Conservation (phyloP, 495 filamentous ascomycete genomes). For the Corynascus novoguineensis region DNA sequence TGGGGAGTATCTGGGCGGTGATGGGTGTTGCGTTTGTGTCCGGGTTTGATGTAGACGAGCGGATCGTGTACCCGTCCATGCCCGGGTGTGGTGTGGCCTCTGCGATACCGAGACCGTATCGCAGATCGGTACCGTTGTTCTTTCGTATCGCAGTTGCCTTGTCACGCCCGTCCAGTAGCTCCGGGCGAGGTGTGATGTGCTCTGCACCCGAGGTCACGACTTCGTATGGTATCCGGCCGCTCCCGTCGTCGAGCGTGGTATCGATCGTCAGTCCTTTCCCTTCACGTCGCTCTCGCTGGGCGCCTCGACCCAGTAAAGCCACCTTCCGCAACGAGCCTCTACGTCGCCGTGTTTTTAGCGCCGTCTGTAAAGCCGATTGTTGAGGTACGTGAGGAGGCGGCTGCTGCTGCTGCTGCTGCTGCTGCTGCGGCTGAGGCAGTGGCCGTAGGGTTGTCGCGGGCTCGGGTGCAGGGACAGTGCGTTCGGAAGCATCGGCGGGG, state of each 20-base stretch:
- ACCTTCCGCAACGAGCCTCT: slow-evolving; percentile 76
- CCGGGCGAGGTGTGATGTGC: slow-evolving; percentile 6
- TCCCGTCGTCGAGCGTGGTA: slow-evolving; percentile 22
- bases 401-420: too few relatives aligned
- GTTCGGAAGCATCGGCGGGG: slow-evolving; percentile 15
- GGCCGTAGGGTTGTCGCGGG: slow-evolving; percentile 33
- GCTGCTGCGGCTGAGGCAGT: too few relatives aligned
- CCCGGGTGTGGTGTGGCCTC: slow-evolving; percentile 44
- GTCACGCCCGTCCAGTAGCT: neutral
- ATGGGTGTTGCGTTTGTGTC: slow-evolving; percentile 31
- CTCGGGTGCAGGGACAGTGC: slow-evolving; percentile 29
- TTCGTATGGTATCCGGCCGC: neutral
- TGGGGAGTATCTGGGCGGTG: slow-evolving; percentile 20
- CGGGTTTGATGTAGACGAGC: slow-evolving; percentile 3
- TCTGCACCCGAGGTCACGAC: slow-evolving; percentile 12
- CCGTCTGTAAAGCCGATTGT: slow-evolving; percentile 43
- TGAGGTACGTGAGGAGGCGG: slow-evolving; percentile 37
- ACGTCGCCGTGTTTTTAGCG: slow-evolving; percentile 70
- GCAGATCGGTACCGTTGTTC: slow-evolving; percentile 6
- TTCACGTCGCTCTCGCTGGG: slow-evolving; percentile 52
- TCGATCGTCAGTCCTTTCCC: slow-evolving; percentile 43
- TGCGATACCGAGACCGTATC: slow-evolving; percentile 46
- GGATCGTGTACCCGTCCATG: slow-evolving; percentile 37
- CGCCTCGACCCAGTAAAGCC: slow-evolving; percentile 66
- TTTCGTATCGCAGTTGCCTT: slow-evolving; percentile 1